These are phyloP conservation scores for Colletotrichum sp. DNA, from an alignment of 2,329 filamentous ascomycete species.

Conservation along the genomic window DNA sequence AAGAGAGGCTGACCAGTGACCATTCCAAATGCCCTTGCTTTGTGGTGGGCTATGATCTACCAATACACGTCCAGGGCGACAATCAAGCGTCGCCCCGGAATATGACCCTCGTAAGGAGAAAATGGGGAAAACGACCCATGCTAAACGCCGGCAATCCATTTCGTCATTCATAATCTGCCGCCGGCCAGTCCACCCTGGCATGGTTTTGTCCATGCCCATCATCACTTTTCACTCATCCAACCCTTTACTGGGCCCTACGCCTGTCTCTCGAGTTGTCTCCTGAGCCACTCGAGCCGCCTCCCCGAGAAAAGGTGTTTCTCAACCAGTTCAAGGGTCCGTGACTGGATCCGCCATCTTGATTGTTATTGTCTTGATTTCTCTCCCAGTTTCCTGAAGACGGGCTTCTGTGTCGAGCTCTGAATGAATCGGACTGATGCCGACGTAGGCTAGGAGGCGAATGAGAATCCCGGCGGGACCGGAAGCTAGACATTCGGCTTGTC, in stretches of 20 bases:
- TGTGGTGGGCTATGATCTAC: not conserved
- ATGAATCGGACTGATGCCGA: conserved; percentile 29
- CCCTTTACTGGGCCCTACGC: not conserved
- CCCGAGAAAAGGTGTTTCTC: conserved; percentile 42
- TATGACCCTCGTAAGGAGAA: not conserved
- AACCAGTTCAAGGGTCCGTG: conserved; percentile 48
- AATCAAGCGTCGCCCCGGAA: not conserved
- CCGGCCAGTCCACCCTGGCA: not conserved
- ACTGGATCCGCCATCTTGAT: conserved; percentile 35
- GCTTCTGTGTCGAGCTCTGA: conserved; percentile 41
- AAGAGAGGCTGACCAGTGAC: no score
- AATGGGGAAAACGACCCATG: not conserved
- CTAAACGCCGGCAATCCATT: conserved; percentile 12
- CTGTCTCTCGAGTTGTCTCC: conserved; percentile 7
- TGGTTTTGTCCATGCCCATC: not conserved
- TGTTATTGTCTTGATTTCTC: conserved; percentile 27
- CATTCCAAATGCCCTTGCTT: not conserved
- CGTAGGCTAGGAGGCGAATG: conserved; percentile 41
- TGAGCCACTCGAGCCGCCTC: conserved; percentile 15
- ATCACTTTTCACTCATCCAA: not conserved
- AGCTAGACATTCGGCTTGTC: conserved; percentile 7
- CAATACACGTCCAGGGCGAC: not conserved
- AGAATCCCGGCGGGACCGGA: conserved; percentile 39
- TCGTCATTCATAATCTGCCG: conserved; percentile 15
- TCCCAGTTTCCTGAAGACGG: conserved; percentile 38